phyloP scores from a whole-genome alignment of 352 stramenopile species.

The Globisporangium megalacanthum region DNA sequence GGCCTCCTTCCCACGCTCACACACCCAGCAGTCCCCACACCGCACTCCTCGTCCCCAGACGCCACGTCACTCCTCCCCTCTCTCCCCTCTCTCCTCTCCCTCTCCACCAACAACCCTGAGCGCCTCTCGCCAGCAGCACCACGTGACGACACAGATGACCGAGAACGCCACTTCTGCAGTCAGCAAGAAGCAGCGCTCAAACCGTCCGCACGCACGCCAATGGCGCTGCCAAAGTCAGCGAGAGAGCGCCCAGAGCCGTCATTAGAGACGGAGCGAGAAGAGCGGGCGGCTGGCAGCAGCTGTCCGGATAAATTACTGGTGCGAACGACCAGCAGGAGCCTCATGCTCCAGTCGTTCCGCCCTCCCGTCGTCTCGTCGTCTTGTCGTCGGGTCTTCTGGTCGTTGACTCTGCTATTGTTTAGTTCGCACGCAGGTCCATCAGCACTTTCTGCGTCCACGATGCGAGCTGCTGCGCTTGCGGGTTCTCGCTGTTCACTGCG shows the following conservation, averaged over 20 bases:
- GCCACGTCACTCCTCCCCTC: background rate
- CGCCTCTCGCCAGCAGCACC: background rate
- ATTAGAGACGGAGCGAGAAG: background rate
- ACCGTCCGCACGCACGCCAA: background rate
- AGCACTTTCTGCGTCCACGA: conserved; percentile 75
- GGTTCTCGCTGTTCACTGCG: conserved; percentile 51
- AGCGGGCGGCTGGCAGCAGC: conserved; percentile 1
- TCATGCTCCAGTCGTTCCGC: conserved; percentile 17
- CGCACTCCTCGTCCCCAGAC: background rate
- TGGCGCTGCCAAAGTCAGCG: background rate
- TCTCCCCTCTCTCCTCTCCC: background rate
- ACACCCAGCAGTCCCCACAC: conserved; percentile 4
- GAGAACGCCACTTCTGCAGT: conserved; percentile 4
- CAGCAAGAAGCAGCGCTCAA: conserved; percentile 4
- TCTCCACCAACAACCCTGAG: too few species aligned
- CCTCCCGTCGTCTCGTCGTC: background rate
- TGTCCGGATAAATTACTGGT: conserved; percentile 25
- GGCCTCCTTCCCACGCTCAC: background rate
- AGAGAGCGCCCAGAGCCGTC: background rate
- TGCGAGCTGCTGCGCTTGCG: conserved; percentile 65
- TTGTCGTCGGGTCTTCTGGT: background rate
- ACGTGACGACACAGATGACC: background rate
- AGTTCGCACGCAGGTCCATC: conserved; percentile 56
- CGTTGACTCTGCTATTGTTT: conserved; percentile 5
- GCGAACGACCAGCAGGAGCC: conserved; percentile 10